Evolutionary conservation across 306 rosid genomes (phyloP).

Genomic region (Pyrus communis): DNA sequence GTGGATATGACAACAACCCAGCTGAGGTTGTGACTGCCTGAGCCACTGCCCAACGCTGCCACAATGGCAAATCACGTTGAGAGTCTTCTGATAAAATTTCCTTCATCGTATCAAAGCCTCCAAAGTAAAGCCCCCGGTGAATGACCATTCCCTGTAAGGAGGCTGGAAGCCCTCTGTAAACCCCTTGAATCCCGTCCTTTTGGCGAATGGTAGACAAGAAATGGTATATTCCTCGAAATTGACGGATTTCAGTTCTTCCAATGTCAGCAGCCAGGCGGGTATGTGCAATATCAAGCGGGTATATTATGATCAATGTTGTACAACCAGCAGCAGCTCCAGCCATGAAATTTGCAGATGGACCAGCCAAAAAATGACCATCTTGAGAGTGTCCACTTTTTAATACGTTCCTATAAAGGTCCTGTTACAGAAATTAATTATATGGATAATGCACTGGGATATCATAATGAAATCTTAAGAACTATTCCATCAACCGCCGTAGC

Average conservation of each 20-base stretch:
- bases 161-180: constrained; percentile 92
- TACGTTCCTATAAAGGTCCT: constrained; percentile 84
- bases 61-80: constrained; percentile 42
- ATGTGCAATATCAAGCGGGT: constrained; percentile 92
- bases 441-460: background rate
- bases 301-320: constrained; percentile 68
- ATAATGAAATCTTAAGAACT: background rate
- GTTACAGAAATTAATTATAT: constrained; percentile 12
- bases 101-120: constrained; percentile 87
- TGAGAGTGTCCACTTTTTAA: constrained; percentile 46
- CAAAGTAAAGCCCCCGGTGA: constrained; percentile 90
- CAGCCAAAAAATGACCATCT: constrained; percentile 42
- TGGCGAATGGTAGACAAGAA: constrained; percentile 55
- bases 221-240: constrained; percentile 84
- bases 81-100: constrained; percentile 52
- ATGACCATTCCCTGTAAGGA: constrained; percentile 87
- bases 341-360: constrained; percentile 70
- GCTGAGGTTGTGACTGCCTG: constrained; percentile 94
- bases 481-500: background rate
- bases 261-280: constrained; percentile 96
- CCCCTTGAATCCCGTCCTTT: constrained; percentile 64
- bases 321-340: constrained; percentile 95
- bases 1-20: constrained; percentile 76
- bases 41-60: constrained; percentile 88
- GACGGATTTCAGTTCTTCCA: constrained; percentile 61